phyloP scores from a whole-genome alignment of 169 alveolate genomes.

The Plasmodium chabaudi region DNA sequence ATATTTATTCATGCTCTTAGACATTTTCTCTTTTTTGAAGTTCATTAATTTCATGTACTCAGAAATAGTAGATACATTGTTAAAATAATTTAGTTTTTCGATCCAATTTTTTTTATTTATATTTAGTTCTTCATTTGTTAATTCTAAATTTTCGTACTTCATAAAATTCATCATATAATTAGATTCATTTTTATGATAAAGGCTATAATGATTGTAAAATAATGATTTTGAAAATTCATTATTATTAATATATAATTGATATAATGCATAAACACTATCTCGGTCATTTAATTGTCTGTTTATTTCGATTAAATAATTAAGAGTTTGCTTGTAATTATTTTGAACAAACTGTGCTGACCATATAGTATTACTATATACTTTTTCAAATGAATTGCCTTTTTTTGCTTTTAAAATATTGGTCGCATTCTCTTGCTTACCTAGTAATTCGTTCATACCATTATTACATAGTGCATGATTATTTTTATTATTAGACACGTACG shows the following conservation, averaged over 20 bases:
- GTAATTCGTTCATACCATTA: background rate
- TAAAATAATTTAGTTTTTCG: slow-evolving; percentile 40
- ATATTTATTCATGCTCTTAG: background rate
- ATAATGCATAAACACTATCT: slow-evolving; percentile 60
- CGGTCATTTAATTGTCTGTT: slow-evolving; percentile 27
- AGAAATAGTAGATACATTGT: slow-evolving; percentile 27
- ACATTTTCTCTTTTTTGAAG: background rate
- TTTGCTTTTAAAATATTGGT: background rate
- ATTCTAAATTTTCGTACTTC: slow-evolving; percentile 21
- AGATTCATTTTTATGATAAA: slow-evolving; percentile 42
- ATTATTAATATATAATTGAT: slow-evolving; percentile 16
- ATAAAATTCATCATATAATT: slow-evolving; percentile 23
- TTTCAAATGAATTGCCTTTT: background rate
- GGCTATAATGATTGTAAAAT: slow-evolving; percentile 39
- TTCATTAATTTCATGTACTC: slow-evolving; percentile 37
- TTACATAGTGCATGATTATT: background rate
- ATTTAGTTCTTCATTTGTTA: slow-evolving; percentile 62
- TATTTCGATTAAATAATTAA: slow-evolving; percentile 55
- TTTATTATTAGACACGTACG: slow-evolving; percentile 7
- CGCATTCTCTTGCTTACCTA: background rate
- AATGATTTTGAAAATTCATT: slow-evolving; percentile 25
- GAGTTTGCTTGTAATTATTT: slow-evolving; percentile 29
- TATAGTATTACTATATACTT: background rate
- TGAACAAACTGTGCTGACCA: background rate
- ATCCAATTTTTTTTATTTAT: slow-evolving; percentile 48